Base-by-base conservation (phyloP, 177 flowering plant genomes). In the Tripterygium wilfordii region DNA sequence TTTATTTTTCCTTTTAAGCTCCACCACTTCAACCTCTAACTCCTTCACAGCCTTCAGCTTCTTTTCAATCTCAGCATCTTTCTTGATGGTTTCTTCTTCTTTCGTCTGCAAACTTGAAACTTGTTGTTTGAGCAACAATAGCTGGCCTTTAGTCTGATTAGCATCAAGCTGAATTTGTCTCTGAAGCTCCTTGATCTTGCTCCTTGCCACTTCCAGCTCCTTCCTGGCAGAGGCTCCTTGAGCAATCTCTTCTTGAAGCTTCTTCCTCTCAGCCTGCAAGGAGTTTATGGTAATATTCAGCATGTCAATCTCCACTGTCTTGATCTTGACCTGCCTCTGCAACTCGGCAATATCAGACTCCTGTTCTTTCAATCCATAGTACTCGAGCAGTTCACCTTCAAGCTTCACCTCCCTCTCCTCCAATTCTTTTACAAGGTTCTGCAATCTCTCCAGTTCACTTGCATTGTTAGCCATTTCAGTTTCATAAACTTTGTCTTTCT, bases 321-420 rank as follows among this genome's bases (percentile, higher is more conserved):
- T 89, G 53, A 89, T 89, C 65, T 86, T 89, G 27, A 89, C 77
- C 72, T 94, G 99, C 74, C 67, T 79, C 53, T 94, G 97, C 43
- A 94, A 58, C 54, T 86, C 99, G 0, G 48, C 24, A 19, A 89
- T 41, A 46, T 83, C 81, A 1, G 88, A 77, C 57, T 89, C 99
- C 64, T 89, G 99, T 69, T 89, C 99, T 66, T 79, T 86, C 65
- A 94, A 47, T 12, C 97, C 99, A 58, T 89, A 94, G 58, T 84
- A 94, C 62, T 94, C 99, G 0, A 94, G 90, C 64, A 94, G 69
- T 61, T 94, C 99, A 0, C 96, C 99, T 71, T 94, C 97, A 16
- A 86, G 95, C 65, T 90, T 87, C 54, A 70, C 94, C 63, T 94
- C 99, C 63, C 96, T 79, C 53, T 92, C 99, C 63, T 84, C 94